These are phyloP conservation scores for Physcomitrium patens DNA, from an alignment of 225 moss, liverwort and hornwort genomes.

Conservation along the genomic window DNA sequence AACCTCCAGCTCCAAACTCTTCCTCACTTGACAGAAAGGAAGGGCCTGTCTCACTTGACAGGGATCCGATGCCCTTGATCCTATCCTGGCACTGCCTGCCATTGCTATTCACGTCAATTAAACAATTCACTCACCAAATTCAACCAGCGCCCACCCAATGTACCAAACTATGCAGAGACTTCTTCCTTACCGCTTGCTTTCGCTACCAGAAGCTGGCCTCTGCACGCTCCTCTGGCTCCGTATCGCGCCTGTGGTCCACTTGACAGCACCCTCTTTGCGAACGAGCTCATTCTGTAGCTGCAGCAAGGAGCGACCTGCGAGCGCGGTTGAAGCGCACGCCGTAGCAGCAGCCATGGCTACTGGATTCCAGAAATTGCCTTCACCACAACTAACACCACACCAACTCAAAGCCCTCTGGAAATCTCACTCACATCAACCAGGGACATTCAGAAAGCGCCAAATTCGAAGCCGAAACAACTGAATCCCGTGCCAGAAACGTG, in stretches of 20 bases:
- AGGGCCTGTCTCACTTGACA: conserved; percentile 64
- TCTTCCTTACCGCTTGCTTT: conserved; percentile 27
- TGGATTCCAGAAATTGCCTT: background rate
- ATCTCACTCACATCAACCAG: too few relatives aligned
- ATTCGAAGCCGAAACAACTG: background rate
- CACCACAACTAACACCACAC: background rate
- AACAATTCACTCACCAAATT: background rate
- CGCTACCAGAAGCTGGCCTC: background rate
- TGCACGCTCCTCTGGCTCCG: conserved; percentile 21
- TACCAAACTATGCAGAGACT: background rate
- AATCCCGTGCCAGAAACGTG: background rate
- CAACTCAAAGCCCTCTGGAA: too few relatives aligned
- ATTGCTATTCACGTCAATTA: conserved; percentile 1
- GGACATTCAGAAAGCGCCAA: background rate
- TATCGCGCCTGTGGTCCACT: conserved; percentile 21
- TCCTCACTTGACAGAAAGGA: conserved; percentile 49
- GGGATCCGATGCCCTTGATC: conserved; percentile 58
- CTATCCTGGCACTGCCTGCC: conserved; percentile 60
- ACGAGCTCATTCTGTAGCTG: conserved; percentile 38
- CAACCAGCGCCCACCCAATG: background rate
- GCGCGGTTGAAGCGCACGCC: conserved; percentile 33
- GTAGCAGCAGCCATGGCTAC: conserved; percentile 40
- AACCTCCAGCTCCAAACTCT: conserved; percentile 53
- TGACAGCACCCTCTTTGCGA: background rate
- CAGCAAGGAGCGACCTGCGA: conserved; percentile 32